phyloP scores from a whole-genome alignment of 1,284 basidiomycete species.

The Trichosporon inkin region DNA sequence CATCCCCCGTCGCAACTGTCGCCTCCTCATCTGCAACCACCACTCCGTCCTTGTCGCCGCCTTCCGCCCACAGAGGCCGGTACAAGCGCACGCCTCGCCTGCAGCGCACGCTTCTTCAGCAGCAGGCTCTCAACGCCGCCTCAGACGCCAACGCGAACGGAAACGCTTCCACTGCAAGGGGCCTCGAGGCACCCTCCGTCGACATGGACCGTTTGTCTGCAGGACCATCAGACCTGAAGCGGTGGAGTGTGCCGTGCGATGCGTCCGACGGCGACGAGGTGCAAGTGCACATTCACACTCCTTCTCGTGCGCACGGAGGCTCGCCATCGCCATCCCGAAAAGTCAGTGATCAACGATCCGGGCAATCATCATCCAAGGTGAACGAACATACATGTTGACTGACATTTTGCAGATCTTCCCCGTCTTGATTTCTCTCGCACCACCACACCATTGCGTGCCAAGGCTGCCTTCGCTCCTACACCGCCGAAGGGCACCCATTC shows the following conservation, averaged over 20 bases:
- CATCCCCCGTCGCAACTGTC: not conserved
- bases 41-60: not conserved
- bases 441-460: conserved; percentile 13
- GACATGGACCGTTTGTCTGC: not conserved
- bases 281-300: conserved; percentile 1
- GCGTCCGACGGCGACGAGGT: not conserved
- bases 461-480: conserved; percentile 13
- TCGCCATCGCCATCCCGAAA: conserved; percentile 3
- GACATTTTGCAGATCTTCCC: conserved; percentile 3
- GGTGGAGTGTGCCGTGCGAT: conserved; percentile 3
- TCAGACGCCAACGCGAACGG: not conserved
- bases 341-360: not conserved
- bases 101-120: not conserved
- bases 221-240: not conserved
- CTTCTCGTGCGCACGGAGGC: not conserved
- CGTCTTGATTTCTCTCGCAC: conserved; percentile 16
- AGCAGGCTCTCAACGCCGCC: not conserved
- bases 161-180: not conserved
- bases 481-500: not conserved
- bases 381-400: too few species aligned
- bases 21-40: not conserved
- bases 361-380: too few species aligned
- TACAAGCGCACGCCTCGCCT: not conserved
- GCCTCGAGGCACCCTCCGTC: not conserved
- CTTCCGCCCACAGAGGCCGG: not conserved